Evolutionary conservation across 2,329 filamentous ascomycete species (phyloP), one percentile per base, ranked within the genome.

Genomic region (Exophiala sp.): DNA sequence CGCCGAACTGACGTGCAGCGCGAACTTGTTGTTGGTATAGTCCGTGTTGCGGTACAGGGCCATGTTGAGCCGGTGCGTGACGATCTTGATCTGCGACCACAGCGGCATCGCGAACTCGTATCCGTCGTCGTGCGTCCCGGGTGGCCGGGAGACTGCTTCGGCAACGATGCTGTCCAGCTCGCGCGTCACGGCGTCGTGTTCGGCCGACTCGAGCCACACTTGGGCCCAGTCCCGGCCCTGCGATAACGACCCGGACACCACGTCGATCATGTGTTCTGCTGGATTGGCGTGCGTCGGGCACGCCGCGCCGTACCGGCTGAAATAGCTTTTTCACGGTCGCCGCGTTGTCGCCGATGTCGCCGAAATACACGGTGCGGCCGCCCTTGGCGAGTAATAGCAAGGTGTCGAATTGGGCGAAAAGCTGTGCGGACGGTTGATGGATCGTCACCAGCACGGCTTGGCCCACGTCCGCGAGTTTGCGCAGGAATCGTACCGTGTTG

Each of bases 341-440:
- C 1, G 80, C 82, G 46, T 83, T 80, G 24, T 85, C 75, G 43
- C 84, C 84, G 13, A 86, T 80, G 0, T 77, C 75, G 0, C 83
- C 83, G 49, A 86, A 86, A 64, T 86, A 88, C 57, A 85, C 83
- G 0, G 79, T 82, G 61, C 83, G 82, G n/a, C 81, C 82, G 9
- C 81, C 81, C 3, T 75, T 79, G 45, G 82, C 81, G 8, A 86
- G 71, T 0, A 81, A 77, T 1, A 86, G 72, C 1, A 86, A 76
- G 69, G 82, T 83, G 60, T 86, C 83, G 63, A 86, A 86, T 62
- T 86, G 75, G 53, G 83, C 75, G 44, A 86, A 81, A 2, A 86
- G 70, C 16, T 83, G 73, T 1, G 80, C 80, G 6, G 78, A 82
- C 2, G 83, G 82, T 58, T 86, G 82, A 60, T 86, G 83, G 42